phyloP scores from a whole-genome alignment of 164 flowering plant species.

The Nelumbo lutea region DNA sequence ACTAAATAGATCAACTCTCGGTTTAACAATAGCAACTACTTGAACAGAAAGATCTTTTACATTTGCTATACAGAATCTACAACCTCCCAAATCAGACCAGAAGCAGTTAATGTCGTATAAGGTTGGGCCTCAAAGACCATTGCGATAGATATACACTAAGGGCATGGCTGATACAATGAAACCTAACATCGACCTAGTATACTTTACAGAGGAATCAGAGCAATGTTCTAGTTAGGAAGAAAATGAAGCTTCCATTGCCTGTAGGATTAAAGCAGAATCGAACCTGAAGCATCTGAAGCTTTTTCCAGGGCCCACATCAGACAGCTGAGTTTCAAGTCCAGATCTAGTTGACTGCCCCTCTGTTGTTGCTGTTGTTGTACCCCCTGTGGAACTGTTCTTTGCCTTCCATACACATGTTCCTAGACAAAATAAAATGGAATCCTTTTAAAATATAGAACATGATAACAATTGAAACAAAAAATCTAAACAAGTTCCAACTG shows the following conservation, averaged over 20 bases:
- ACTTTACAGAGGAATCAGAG: constrained; percentile 7
- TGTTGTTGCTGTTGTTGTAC: constrained; percentile 19
- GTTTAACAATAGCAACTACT: too few species aligned
- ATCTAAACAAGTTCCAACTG: too few species aligned
- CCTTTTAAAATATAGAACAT: background rate
- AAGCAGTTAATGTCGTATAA: background rate
- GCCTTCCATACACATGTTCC: constrained; percentile 78
- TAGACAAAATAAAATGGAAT: constrained; percentile 16
- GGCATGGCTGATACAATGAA: background rate
- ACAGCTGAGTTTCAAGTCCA: constrained; percentile 24
- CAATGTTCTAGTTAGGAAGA: background rate
- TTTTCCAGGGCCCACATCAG: constrained; percentile 26
- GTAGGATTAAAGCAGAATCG: constrained; percentile 25
- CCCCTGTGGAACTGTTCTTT: constrained; percentile 52
- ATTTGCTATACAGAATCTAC: background rate
- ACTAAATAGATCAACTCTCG: too few species aligned
- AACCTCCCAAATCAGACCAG: background rate
- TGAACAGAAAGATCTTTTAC: too few species aligned
- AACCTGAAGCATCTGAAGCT: constrained; percentile 34
- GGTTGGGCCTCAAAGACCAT: background rate
- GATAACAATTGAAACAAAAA: too few species aligned
- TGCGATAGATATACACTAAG: background rate
- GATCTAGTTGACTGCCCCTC: constrained; percentile 42
- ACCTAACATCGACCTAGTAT: background rate
- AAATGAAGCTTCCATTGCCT: constrained; percentile 28